Base-by-base conservation (phyloP, 371 early-diverging fungal species). In the Choanephora cucurbitarum region DNA sequence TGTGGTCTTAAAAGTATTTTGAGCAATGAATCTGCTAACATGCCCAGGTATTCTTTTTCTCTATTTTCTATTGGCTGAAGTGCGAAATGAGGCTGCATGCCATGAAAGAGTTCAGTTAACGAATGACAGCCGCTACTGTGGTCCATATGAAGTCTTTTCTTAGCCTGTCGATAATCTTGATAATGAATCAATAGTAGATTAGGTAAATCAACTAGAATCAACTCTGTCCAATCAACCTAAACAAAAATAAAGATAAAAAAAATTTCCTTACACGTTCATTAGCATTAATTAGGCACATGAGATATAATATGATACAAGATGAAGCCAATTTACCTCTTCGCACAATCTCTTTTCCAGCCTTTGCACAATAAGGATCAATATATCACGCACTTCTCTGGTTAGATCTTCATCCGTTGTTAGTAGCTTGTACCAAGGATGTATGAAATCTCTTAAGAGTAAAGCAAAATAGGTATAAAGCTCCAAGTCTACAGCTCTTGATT, bases 21-120 rank as follows among this genome's bases (percentile, higher is more conserved):
- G 17, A 84, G 66, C 6, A 84, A 52, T 22, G 73, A 66, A 15
- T 81, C 82, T 5, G 82, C 59, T 5, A 82, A 46, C n/a, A 73
- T 61, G 8, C 78, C 72, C 1, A 81, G 51, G 34, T 84, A 84
- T 37, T 84, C 83, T 28, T 62, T 60, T 43, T 83, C 80, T 34
- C 72, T 52, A 24, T 75, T 71, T 44, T 77, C 70, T 24, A 70
- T 62, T 28, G 72, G 66, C 24, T 69, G 56, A 11, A 84, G 51
- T 0, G 83, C 85, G 67, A 80, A 80, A 54, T 84, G 85, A 4
- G 85, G 85, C 23, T 84, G 85, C 51, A 79, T 65, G n/a, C 85
- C 85, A 61, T 84, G 83, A 58, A 84, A 84, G 10, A 81, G 64
- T 1, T 67, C 61, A 23, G 71, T 71, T 5, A 84, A 51, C 1